A percentile compares a stretch with the other conserved stretches of the same genome.
These are phyloP conservation scores for Suhomyces prunicola DNA, from an alignment of 805 yeast species.

Conservation along the genomic window DNA sequence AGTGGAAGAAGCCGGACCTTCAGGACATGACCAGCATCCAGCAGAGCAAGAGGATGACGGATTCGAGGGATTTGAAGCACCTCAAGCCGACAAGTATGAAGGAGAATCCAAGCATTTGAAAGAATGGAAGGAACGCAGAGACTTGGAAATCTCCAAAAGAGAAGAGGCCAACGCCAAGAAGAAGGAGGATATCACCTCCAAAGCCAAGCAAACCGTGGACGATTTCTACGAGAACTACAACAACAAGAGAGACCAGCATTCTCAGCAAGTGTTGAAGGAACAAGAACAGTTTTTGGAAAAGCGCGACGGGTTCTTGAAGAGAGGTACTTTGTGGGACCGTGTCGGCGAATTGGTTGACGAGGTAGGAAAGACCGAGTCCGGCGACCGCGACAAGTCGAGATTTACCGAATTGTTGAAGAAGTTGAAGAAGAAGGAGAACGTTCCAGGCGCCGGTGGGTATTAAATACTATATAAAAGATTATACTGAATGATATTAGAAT, in stretches of 20 bases:
- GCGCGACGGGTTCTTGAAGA: slow-evolving; percentile 61
- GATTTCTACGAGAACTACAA: slow-evolving; percentile 91
- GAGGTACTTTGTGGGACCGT: slow-evolving; percentile 51
- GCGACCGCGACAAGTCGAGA: slow-evolving; percentile 63
- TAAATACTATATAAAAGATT: slow-evolving; percentile 12
- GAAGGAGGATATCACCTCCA: slow-evolving; percentile 62
- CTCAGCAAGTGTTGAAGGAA: slow-evolving; percentile 61
- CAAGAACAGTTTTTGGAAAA: slow-evolving; percentile 68
- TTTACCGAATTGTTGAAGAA: slow-evolving; percentile 63
- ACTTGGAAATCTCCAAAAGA: slow-evolving; percentile 72
- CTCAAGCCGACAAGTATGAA: slow-evolving; percentile 12
- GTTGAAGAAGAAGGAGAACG: slow-evolving; percentile 66
- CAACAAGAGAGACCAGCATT: slow-evolving; percentile 69
- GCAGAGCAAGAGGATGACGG: slow-evolving; percentile 41
- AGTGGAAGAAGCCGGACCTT: slow-evolving; percentile 35
- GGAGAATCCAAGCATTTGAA: slow-evolving; percentile 50
- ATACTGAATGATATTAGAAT: not conserved
- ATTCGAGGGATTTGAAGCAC: slow-evolving; percentile 29
- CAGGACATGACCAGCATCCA: slow-evolving; percentile 15
- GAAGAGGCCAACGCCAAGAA: slow-evolving; percentile 68
- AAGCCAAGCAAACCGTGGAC: slow-evolving; percentile 81
- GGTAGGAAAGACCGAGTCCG: slow-evolving; percentile 38
- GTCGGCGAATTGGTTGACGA: slow-evolving; percentile 49
- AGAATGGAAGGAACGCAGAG: slow-evolving; percentile 83
- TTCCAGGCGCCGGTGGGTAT: slow-evolving; percentile 75